Conservation (phyloP, 73 alveolate species). For the Blepharisma japonicum region DNA sequence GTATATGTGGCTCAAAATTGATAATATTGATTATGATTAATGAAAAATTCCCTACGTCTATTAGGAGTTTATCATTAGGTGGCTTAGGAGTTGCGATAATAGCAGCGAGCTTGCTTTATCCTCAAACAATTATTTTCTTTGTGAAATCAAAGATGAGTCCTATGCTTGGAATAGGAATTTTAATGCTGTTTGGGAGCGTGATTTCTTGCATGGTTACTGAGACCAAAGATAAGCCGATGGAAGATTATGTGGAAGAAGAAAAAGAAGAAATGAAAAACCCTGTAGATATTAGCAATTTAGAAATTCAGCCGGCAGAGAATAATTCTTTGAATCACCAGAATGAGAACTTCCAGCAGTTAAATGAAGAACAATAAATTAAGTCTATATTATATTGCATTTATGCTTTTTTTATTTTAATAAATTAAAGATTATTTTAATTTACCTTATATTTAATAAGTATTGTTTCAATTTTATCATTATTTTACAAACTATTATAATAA, state of each 20-base stretch:
- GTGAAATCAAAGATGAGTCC: background rate
- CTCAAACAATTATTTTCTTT: background rate
- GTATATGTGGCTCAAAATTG: background rate
- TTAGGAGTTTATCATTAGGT: slow-evolving; percentile 15
- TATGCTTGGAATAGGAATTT: background rate
- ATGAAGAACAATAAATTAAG: too few relatives aligned
- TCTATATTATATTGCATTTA: too few relatives aligned
- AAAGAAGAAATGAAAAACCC: slow-evolving; percentile 30
- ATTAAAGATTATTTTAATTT: too few relatives aligned
- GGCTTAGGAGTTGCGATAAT: background rate
- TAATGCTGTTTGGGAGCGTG: background rate
- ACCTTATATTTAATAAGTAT: too few relatives aligned
- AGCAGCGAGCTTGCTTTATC: background rate
- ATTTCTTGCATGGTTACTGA: background rate
- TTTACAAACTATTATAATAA: too few relatives aligned
- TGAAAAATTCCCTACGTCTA: slow-evolving; percentile 12
- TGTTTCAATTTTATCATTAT: too few relatives aligned
- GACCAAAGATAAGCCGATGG: slow-evolving; percentile 1
- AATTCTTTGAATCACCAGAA: too few relatives aligned
- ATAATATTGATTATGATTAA: background rate
- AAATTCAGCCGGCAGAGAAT: too few relatives aligned
- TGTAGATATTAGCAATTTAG: too few relatives aligned
- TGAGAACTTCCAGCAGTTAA: too few relatives aligned
- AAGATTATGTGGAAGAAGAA: slow-evolving; percentile 28
- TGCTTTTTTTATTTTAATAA: too few relatives aligned